These are phyloP conservation scores for Kurtzmaniella quercitrusa DNA, from an alignment of 1,139 yeast genomes.

Conservation along the genomic window DNA sequence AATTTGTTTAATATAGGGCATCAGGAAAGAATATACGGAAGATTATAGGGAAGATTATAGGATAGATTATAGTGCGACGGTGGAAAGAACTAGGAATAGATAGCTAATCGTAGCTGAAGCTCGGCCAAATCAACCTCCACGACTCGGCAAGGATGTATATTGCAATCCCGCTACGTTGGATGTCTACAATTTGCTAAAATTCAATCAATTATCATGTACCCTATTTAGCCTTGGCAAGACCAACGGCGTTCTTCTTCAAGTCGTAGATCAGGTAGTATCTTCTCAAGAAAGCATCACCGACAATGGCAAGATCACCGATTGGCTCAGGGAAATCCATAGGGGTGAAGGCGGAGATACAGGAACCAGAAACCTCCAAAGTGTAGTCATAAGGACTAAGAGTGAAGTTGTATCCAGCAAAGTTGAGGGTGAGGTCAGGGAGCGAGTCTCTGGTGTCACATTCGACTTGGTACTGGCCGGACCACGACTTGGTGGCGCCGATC, in stretches of 20 bases:
- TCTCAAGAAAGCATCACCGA: conserved; percentile 97
- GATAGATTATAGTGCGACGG: no score
- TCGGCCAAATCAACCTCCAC: no score
- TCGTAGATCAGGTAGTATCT: conserved; percentile 92
- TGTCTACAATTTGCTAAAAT: background rate
- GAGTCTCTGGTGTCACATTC: conserved; percentile 81
- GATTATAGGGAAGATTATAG: no score
- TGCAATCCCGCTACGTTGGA: no score
- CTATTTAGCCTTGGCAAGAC: conserved; percentile 72
- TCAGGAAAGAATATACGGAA: no score
- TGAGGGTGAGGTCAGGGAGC: conserved; percentile 88
- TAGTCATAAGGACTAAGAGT: conserved; percentile 85
- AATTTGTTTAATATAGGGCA: no score
- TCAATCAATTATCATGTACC: background rate
- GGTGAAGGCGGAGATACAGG: conserved; percentile 93
- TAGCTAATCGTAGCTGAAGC: no score
- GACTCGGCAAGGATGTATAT: no score
- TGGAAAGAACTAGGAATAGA: no score
- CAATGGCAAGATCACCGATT: conserved; percentile 90
- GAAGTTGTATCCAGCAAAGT: conserved; percentile 84
- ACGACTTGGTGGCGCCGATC: conserved; percentile 94
- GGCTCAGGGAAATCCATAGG: conserved; percentile 98
- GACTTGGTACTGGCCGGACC: conserved; percentile 94
- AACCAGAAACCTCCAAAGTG: conserved; percentile 87
- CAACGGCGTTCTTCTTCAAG: conserved; percentile 84